Evolutionary conservation across 2,329 filamentous ascomycete genomes (phyloP).

Genomic region (Magnaporthiopsis poae): DNA sequence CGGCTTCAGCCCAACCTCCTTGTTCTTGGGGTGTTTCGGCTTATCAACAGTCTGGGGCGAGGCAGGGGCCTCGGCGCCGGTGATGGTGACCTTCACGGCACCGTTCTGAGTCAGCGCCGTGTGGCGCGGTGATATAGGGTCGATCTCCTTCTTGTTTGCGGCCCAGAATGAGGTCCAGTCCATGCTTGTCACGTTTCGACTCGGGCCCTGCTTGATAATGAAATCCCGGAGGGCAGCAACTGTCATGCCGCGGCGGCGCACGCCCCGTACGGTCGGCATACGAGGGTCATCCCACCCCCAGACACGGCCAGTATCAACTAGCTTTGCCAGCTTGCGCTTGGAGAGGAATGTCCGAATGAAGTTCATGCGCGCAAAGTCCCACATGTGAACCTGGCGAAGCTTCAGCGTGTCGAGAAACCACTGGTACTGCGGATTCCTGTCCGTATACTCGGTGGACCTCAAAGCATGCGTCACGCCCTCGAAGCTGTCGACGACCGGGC

Average conservation of each 20-base stretch:
- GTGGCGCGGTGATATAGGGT: conserved; percentile 64
- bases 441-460: conserved; percentile 77
- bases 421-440: conserved; percentile 76
- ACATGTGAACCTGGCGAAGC: conserved; percentile 69
- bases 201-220: conserved; percentile 74
- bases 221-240: conserved; percentile 71
- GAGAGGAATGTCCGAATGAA: conserved; percentile 74
- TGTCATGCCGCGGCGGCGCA: conserved; percentile 68
- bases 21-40: conserved; percentile 83
- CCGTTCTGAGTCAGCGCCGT: conserved; percentile 63
- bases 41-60: conserved; percentile 60
- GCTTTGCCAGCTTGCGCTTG: conserved; percentile 76
- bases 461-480: conserved; percentile 79
- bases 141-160: conserved; percentile 72
- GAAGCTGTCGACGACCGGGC: conserved; percentile 68
- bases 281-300: conserved; percentile 81
- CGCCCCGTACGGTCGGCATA: conserved; percentile 68
- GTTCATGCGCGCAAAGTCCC: conserved; percentile 78
- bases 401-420: conserved; percentile 71
- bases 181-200: conserved; percentile 73
- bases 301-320: conserved; percentile 66
- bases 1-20: conserved; percentile 73
- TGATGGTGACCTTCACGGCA: conserved; percentile 60
- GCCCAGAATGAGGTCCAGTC: conserved; percentile 71
- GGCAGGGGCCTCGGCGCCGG: conserved; percentile 56